phyloP scores from a whole-genome alignment of 257 asterid genomes.

The Leonotis leonurus region DNA sequence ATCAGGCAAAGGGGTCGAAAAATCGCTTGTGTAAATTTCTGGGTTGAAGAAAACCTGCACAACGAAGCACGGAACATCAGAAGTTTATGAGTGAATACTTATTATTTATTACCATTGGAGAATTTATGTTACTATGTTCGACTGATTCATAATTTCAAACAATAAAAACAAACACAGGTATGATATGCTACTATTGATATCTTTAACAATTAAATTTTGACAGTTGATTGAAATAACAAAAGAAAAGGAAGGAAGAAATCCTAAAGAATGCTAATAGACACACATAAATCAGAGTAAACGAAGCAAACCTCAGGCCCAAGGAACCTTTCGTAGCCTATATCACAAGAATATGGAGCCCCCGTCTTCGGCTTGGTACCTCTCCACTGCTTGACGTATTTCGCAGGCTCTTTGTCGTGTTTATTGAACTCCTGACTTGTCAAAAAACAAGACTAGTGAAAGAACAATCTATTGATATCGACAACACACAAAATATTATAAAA shows the following conservation, averaged over 20 bases:
- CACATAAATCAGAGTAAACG: constrained; percentile 13
- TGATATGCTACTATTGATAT: too few species aligned
- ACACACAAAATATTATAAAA: neutral
- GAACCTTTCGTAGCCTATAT: constrained; percentile 92
- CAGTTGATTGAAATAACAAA: too few species aligned
- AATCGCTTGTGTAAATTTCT: constrained; percentile 66
- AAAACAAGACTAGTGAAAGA: constrained; percentile 16
- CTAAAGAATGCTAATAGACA: neutral
- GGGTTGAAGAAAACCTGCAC: constrained; percentile 91
- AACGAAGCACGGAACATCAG: constrained; percentile 12
- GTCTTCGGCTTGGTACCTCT: constrained; percentile 92
- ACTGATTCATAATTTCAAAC: neutral
- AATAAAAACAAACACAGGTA: neutral
- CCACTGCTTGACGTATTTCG: constrained; percentile 87
- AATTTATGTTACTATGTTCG: neutral
- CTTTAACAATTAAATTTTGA: too few species aligned
- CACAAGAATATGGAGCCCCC: constrained; percentile 93
- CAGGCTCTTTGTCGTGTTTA: constrained; percentile 93
- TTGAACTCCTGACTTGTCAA: constrained; percentile 71
- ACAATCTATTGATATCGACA: neutral
- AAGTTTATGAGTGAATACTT: neutral
- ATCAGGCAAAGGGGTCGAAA: constrained; percentile 69
- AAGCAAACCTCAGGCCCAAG: constrained; percentile 93
- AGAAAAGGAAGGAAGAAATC: too few species aligned
- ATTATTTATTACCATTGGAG: neutral